phyloP scores from a whole-genome alignment of 345 rosid species.

The Cardamine resedifolia region DNA sequence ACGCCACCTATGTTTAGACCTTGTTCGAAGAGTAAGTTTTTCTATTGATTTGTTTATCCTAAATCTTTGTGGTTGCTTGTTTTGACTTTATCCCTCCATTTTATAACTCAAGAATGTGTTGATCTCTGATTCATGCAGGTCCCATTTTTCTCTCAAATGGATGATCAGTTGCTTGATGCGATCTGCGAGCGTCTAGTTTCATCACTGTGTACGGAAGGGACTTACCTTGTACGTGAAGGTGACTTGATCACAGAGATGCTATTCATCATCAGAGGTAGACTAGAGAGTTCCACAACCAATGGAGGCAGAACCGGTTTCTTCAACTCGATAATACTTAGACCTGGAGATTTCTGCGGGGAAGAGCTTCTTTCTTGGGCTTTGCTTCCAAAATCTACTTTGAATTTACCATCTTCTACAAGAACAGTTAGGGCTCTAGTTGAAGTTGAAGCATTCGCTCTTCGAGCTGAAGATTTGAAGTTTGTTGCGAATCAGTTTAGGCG shows the following conservation, averaged over 20 bases:
- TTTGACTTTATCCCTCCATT: neutral
- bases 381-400: slow-evolving; percentile 72
- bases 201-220: slow-evolving; percentile 74
- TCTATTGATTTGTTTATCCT: neutral
- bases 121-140: slow-evolving; percentile 49
- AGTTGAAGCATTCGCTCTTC: slow-evolving; percentile 92
- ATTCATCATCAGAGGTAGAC: slow-evolving; percentile 78
- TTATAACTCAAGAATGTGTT: neutral
- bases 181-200: slow-evolving; percentile 87
- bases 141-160: slow-evolving; percentile 95
- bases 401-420: slow-evolving; percentile 87
- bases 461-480: slow-evolving; percentile 87
- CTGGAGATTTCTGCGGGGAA: slow-evolving; percentile 95
- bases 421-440: slow-evolving; percentile 81
- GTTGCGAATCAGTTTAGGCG: slow-evolving; percentile 93
- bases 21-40: slow-evolving; percentile 76
- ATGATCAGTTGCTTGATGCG: slow-evolving; percentile 91
- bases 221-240: slow-evolving; percentile 89
- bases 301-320: slow-evolving; percentile 97
- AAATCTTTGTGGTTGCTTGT: neutral
- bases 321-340: slow-evolving; percentile 70
- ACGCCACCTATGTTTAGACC: slow-evolving; percentile 88
- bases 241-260: slow-evolving; percentile 94
- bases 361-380: slow-evolving; percentile 95
- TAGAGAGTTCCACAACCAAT: slow-evolving; percentile 88